phyloP scores from a whole-genome alignment of 1,139 yeast species.

The Candida tropicalis region DNA sequence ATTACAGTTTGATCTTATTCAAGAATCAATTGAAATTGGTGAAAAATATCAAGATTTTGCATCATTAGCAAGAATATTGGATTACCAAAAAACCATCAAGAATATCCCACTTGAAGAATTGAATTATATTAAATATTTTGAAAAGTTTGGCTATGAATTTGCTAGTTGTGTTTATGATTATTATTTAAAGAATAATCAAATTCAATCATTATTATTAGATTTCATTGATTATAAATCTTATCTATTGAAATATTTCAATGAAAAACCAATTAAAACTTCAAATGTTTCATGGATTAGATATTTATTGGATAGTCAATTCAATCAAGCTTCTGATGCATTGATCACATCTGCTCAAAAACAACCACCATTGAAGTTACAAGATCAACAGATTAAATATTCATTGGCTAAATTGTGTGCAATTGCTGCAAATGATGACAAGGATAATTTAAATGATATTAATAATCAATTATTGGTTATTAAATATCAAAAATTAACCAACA shows the following conservation, averaged over 20 bases:
- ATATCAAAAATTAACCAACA: conserved; percentile 11
- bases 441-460: conserved; percentile 12
- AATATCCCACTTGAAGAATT: conserved; percentile 19
- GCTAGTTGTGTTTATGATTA: conserved; percentile 66
- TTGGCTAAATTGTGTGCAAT: conserved; percentile 64
- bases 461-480: conserved; percentile 14
- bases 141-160: conserved; percentile 66
- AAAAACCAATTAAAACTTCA: conserved; percentile 50
- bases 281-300: conserved; percentile 77
- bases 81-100: conserved; percentile 42
- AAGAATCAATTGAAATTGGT: conserved; percentile 63
- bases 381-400: conserved; percentile 62
- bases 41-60: conserved; percentile 69
- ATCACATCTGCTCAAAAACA: conserved; percentile 34
- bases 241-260: conserved; percentile 55
- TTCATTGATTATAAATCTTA: conserved; percentile 57
- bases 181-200: conserved; percentile 56
- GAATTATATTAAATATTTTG: conserved; percentile 55
- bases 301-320: conserved; percentile 52
- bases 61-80: conserved; percentile 66
- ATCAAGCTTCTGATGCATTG: conserved; percentile 52
- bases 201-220: conserved; percentile 56
- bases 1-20: conserved; percentile 46
- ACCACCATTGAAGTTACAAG: conserved; percentile 43
- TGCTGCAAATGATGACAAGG: conserved; percentile 26